phyloP scores from a whole-genome alignment of 208 protist genomes.

The Phytomonas serpens region DNA sequence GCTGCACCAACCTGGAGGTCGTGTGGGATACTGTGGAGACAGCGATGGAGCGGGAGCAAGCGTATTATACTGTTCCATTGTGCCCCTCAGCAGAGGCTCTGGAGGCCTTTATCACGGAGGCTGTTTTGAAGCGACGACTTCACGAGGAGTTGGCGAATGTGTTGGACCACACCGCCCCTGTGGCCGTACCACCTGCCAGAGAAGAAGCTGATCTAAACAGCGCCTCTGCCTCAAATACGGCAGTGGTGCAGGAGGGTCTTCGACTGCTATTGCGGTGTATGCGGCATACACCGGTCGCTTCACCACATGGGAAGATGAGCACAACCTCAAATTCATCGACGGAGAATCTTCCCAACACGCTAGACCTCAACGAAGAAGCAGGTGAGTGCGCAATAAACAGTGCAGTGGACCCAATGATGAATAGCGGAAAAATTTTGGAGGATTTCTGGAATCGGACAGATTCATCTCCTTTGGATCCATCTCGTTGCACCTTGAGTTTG shows the following conservation, averaged over 20 bases:
- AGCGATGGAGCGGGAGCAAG: constrained; percentile 18
- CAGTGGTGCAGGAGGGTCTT: not conserved
- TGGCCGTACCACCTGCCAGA: not conserved
- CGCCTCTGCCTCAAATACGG: not conserved
- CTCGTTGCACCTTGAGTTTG: constrained; percentile 12
- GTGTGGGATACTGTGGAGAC: constrained; percentile 15
- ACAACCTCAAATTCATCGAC: not conserved
- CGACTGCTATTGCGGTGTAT: not conserved
- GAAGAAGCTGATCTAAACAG: not conserved
- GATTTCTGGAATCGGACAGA: not conserved
- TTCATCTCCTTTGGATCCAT: not conserved
- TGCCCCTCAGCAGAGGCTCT: constrained; percentile 17
- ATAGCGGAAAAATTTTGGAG: not conserved
- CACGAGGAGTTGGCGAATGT: constrained; percentile 14
- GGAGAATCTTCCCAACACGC: not conserved
- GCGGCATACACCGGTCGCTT: not conserved
- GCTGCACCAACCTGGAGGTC: constrained; percentile 7
- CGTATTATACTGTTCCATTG: constrained; percentile 21
- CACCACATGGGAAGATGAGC: not conserved
- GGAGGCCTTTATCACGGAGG: constrained; percentile 16
- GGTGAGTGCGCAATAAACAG: not conserved
- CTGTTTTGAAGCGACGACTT: constrained; percentile 18
- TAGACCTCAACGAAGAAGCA: not conserved
- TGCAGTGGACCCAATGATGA: not conserved
- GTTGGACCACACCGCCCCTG: not conserved